These are phyloP conservation scores for Lithospermum erythrorhizon DNA, from an alignment of 257 asterid genomes.

Conservation along the genomic window DNA sequence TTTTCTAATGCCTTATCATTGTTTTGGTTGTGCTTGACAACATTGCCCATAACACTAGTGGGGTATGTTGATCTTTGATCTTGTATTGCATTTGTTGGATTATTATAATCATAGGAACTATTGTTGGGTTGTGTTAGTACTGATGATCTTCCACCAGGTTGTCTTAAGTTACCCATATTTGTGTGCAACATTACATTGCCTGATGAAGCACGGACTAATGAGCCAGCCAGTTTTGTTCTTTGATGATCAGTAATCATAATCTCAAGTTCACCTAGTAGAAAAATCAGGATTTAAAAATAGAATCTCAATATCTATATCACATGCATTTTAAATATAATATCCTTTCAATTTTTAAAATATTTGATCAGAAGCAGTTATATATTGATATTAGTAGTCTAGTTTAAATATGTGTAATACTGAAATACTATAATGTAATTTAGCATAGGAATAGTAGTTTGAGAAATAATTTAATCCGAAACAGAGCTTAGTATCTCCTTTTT, in stretches of 20 bases:
- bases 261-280: constrained; percentile 23
- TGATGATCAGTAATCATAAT: constrained; percentile 66
- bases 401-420: too few species aligned
- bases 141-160: constrained; percentile 22
- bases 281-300: background rate
- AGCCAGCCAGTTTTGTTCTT: constrained; percentile 31
- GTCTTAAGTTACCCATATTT: constrained; percentile 60
- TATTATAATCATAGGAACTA: constrained; percentile 23
- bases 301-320: too few species aligned
- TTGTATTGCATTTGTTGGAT: constrained; percentile 1
- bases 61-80: background rate
- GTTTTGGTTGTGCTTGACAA: background rate
- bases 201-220: constrained; percentile 62
- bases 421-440: too few species aligned
- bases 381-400: too few species aligned
- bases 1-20: constrained; percentile 26
- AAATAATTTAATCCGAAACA: too few species aligned
- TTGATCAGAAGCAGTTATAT: too few species aligned
- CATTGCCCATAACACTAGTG: too few species aligned
- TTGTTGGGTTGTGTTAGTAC: constrained; percentile 4
- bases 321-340: too few species aligned
- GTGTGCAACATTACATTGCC: constrained; percentile 56
- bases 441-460: too few species aligned
- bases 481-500: too few species aligned
- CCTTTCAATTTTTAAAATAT: too few species aligned